Percentiles rank a stretch among this genome's conserved stretches.
Conservation (phyloP, 2,329 filamentous ascomycete species). For the Xylaria hypoxylon region DNA sequence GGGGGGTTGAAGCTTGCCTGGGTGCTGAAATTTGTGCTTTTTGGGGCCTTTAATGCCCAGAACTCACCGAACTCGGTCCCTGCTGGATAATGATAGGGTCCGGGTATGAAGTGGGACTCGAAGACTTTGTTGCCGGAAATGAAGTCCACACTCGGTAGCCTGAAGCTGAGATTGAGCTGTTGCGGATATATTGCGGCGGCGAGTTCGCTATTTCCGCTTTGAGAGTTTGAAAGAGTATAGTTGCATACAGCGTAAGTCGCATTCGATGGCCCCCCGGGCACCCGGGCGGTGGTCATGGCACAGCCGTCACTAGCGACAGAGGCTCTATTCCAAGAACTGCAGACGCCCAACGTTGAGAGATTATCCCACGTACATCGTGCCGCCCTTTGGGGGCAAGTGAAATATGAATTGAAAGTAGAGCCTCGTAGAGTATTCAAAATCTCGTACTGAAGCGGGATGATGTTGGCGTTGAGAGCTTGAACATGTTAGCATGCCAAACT, state of each 20-base stretch:
- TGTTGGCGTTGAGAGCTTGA: slow-evolving; percentile 28
- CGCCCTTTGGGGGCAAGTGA: slow-evolving; percentile 32
- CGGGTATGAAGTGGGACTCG: slow-evolving; percentile 9
- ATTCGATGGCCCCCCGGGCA: background rate
- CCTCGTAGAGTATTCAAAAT: slow-evolving; percentile 33
- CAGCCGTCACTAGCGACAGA: slow-evolving; percentile 25
- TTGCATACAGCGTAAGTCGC: slow-evolving; percentile 12
- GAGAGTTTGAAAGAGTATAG: slow-evolving; percentile 18
- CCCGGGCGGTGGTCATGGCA: background rate
- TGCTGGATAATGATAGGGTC: background rate
- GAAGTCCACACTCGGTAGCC: slow-evolving; percentile 17
- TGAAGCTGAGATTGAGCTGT: background rate
- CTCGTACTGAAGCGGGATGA: slow-evolving; percentile 24
- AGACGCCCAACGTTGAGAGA: slow-evolving; percentile 37
- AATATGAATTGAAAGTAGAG: slow-evolving; percentile 32
- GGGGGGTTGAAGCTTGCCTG: slow-evolving; percentile 23
- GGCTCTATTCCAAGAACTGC: slow-evolving; percentile 27
- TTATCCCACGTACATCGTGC: slow-evolving; percentile 30
- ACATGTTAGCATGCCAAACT: slow-evolving; percentile 1
- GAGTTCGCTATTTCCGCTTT: slow-evolving; percentile 8
- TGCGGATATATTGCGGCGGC: background rate
- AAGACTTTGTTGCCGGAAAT: slow-evolving; percentile 24
- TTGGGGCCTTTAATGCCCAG: slow-evolving; percentile 27
- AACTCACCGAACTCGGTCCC: slow-evolving; percentile 26
- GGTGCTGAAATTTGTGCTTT: background rate